Base-by-base conservation (phyloP, 768 basidiomycete genomes). In the Pulveroboletus ravenelii region DNA sequence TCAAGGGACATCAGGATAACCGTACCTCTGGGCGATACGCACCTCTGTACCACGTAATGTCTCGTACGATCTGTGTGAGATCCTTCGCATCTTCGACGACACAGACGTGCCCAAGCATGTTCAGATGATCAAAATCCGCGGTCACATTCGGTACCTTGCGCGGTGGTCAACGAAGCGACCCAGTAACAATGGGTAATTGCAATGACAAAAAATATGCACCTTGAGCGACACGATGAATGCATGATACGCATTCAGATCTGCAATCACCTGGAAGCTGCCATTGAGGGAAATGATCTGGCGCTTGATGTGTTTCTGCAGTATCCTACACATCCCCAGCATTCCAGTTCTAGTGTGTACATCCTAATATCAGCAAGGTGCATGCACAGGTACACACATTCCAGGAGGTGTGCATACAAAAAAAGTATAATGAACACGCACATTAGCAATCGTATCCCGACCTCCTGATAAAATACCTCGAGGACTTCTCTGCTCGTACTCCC, bases 401-500 rank as follows among this genome's bases (percentile, higher is more conserved):
- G 14, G 6, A 10, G 36, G 9, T 12, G 17, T 38, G 37, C 38
- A 14, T 14, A 10, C 8, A n/a, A 43, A 31, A 31, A 44, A 3
- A 2, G n/a, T 27, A 29, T 6, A 10, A 41, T 10, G 15, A 30
- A 41, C 3, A 76, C 86, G 58, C 49, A 93, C 92, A 77, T 81
- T 58, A 91, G 84, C 10, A 93, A 66, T 34, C 96, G 83, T 51
- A 96, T 85, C 6, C 95, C 95, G 41, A 99, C 89, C 69, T 99
- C 96, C 69, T 94, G 90, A 66, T 97, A 92, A 68, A 99, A 98
- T 4, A 99, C 95, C 63, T 98, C 96, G 31, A 99, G 72, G 3
- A 98, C 93, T 58, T 98, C 95, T 66, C 91, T 89, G 63, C 87
- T 94, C 42, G 95, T 95, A 56, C 89, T 96, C 0, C 94, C 95